These are phyloP conservation scores for Hymenoscyphus infarciens DNA, from an alignment of 2,329 filamentous ascomycete genomes.

Conservation along the genomic window DNA sequence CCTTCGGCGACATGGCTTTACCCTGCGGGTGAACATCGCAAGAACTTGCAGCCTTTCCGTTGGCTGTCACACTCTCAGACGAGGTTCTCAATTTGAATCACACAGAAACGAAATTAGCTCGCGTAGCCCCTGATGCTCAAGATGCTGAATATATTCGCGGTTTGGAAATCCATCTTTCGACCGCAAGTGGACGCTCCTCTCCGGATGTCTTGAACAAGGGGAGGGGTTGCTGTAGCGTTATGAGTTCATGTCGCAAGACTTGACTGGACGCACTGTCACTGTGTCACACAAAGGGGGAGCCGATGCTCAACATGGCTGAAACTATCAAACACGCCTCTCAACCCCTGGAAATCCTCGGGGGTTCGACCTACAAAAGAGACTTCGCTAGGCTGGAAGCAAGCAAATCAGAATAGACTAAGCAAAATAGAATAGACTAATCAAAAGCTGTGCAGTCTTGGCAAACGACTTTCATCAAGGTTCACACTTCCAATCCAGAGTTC, in stretches of 20 bases:
- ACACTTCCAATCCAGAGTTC: not conserved
- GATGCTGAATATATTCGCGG: not conserved
- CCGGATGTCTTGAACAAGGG: not conserved
- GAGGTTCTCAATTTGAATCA: not conserved
- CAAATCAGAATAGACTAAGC: conserved; percentile 1
- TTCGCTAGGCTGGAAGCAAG: not conserved
- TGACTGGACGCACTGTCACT: not conserved
- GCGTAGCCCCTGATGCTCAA: not conserved
- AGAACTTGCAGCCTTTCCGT: not conserved
- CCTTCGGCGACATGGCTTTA: not conserved
- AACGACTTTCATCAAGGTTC: not conserved
- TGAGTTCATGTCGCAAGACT: not conserved
- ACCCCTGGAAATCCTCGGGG: conserved; percentile 4
- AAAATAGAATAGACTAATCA: not conserved
- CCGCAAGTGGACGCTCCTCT: not conserved
- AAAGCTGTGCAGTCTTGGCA: not conserved
- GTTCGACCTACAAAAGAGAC: not conserved
- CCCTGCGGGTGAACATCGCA: not conserved
- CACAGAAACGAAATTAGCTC: not conserved
- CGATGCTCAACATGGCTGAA: conserved; percentile 3
- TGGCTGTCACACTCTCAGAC: not conserved
- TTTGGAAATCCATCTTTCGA: not conserved
- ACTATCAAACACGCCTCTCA: not conserved
- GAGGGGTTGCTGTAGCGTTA: not conserved
- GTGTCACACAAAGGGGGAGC: conserved; percentile 5